Base-by-base conservation (phyloP, 2,329 filamentous ascomycete genomes). In the Aschersonia sp. region DNA sequence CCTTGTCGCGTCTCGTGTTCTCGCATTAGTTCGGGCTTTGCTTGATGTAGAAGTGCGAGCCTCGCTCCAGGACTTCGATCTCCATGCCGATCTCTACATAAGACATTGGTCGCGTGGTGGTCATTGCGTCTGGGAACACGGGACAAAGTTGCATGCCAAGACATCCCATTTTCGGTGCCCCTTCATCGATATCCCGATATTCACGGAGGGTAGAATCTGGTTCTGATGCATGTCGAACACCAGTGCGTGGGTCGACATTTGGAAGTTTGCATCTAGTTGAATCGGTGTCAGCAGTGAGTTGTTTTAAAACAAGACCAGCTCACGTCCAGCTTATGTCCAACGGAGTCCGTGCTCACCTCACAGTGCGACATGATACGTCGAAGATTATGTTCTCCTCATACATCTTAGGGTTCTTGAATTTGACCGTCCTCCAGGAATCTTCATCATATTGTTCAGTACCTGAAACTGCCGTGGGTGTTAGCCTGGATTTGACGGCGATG, bases 71-170 rank as follows among this genome's bases (percentile, higher is more conserved):
- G 5, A 79, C 71, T 1, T 70, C 65, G 38, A 80, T 60, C 5
- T 65, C 61, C 70, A 80, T 80, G 50, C 77, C 78, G 7, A 77
- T 74, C 51, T 74, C 70, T 31, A 81, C 53, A 54, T 65, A 70
- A 9, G 66, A 65, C 53, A 73, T 65, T 51, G 66, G 58, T 5
- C 56, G 56, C 9, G 61, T 58, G 4, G 52, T 38, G 29, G 45
- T 47, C 4, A 50, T 50, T 4, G 57, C 53, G 29, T 60, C 53
- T 6, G 69, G 59, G 51, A 72, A 76, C 31, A 76, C 53, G 5
- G 81, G 80, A 40, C 76, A 78, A 50, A 84, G 63, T 59, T 82
- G 78, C 77, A 85, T 80, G 5, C 80, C 81, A 30, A 84, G 58
- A 53, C 79, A 82, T 1, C 78, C 75, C 47, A 61, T 65, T 44